A percentile compares a stretch with the other conserved stretches of the same genome.
phyloP scores from a whole-genome alignment of 352 stramenopile species.

The Globisporangium irregulare region DNA sequence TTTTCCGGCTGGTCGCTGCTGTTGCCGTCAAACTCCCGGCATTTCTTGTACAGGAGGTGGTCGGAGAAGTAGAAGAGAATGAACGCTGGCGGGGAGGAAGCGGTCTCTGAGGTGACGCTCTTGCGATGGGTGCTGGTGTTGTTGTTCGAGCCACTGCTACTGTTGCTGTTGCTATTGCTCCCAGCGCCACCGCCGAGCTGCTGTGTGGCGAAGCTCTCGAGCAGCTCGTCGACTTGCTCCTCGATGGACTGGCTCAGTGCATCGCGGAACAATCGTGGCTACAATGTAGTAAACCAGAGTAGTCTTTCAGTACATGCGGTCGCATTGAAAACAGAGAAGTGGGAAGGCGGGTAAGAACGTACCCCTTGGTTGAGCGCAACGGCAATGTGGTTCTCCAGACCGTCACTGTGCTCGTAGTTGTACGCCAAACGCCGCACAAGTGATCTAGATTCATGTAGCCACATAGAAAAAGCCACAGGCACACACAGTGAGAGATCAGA shows the following conservation, averaged over 20 bases:
- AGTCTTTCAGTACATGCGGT: neutral
- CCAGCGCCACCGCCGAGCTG: neutral
- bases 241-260: constrained; percentile 35
- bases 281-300: constrained; percentile 1
- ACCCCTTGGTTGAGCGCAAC: constrained; percentile 34
- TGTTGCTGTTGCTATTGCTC: constrained; percentile 11
- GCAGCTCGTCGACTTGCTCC: constrained; percentile 31
- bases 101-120: neutral
- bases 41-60: neutral
- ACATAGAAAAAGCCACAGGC: neutral
- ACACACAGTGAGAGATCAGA: neutral
- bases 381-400: constrained; percentile 25
- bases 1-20: neutral
- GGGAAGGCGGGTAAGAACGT: neutral
- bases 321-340: neutral
- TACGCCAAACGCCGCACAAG: constrained; percentile 34
- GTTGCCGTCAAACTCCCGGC: neutral
- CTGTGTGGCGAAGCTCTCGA: constrained; percentile 19
- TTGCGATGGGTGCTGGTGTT: neutral
- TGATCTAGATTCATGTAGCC: constrained; percentile 21
- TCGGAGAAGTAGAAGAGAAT: constrained; percentile 39
- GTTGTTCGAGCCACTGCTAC: neutral
- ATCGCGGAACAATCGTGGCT: constrained; percentile 38
- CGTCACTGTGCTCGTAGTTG: constrained; percentile 42
- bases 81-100: constrained; percentile 14